Conservation (phyloP, 257 asterid species). For the Nyctanthes arbortristis region DNA sequence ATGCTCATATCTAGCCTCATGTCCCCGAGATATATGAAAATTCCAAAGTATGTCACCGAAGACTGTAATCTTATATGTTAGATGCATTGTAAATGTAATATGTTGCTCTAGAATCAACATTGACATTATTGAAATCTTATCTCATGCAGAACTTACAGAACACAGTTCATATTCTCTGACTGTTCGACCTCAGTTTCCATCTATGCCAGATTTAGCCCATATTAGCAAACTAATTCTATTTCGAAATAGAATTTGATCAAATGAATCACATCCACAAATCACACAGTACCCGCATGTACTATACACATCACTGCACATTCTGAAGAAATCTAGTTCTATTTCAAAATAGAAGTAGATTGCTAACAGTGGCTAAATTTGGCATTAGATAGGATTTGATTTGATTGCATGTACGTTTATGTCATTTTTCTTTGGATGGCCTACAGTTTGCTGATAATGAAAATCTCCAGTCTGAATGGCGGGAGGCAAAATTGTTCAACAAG, state of each 20-base stretch:
- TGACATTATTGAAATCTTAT: not conserved
- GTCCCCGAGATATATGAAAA: not conserved
- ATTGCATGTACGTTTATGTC: not conserved
- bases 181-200: not conserved
- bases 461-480: slow-evolving; percentile 59
- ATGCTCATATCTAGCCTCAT: not conserved
- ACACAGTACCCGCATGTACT: no score
- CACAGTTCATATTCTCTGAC: not conserved
- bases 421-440: slow-evolving; percentile 13
- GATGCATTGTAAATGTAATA: not conserved
- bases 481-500: slow-evolving; percentile 50
- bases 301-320: no score
- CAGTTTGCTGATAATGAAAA: slow-evolving; percentile 56
- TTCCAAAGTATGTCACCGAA: not conserved
- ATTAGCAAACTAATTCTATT: no score
- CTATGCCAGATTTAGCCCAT: not conserved
- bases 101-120: not conserved
- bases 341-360: no score
- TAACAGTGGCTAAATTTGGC: not conserved
- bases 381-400: not conserved
- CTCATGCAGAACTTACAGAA: not conserved
- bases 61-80: not conserved
- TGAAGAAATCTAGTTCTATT: no score
- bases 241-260: no score
- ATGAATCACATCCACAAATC: no score